A percentile compares a stretch with the other conserved stretches of the same genome.
phyloP scores from a whole-genome alignment of 306 rosid genomes.

The Delonix regia region DNA sequence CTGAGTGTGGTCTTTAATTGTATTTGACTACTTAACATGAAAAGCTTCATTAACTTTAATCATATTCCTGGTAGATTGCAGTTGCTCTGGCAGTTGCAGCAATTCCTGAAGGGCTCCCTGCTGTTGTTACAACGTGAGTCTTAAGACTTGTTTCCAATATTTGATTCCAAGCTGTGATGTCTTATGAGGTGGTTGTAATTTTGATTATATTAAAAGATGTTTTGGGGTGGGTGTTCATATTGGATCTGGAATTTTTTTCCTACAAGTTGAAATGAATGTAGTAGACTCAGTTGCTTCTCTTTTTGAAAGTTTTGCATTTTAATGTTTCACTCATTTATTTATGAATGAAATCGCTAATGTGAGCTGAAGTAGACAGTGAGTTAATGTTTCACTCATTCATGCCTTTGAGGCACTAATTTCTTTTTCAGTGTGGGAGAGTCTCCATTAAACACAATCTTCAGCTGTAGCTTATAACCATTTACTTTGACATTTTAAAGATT shows the following conservation, averaged over 20 bases:
- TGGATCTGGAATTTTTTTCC: conserved; percentile 12
- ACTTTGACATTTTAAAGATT: conserved; percentile 2
- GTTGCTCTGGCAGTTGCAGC: conserved; percentile 99
- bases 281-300: not conserved
- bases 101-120: conserved; percentile 99
- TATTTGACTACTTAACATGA: conserved; percentile 33
- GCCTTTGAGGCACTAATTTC: conserved; percentile 16
- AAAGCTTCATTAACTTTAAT: conserved; percentile 36
- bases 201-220: conserved; percentile 20
- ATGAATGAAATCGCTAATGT: conserved; percentile 14
- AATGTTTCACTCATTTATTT: conserved; percentile 27
- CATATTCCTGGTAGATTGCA: conserved; percentile 72
- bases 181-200: conserved; percentile 7
- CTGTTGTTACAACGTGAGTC: conserved; percentile 97
- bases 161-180: conserved; percentile 24
- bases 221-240: conserved; percentile 30
- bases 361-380: conserved; percentile 22
- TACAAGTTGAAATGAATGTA: conserved; percentile 10
- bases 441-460: conserved; percentile 17
- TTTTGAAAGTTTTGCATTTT: conserved; percentile 19
- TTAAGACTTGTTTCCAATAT: conserved; percentile 31
- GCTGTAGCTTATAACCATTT: not conserved
- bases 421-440: conserved; percentile 22
- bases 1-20: conserved; percentile 17
- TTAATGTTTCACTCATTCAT: not conserved